phyloP scores from a whole-genome alignment of 2,329 filamentous ascomycete genomes.

The Ascochyta rabiei region DNA sequence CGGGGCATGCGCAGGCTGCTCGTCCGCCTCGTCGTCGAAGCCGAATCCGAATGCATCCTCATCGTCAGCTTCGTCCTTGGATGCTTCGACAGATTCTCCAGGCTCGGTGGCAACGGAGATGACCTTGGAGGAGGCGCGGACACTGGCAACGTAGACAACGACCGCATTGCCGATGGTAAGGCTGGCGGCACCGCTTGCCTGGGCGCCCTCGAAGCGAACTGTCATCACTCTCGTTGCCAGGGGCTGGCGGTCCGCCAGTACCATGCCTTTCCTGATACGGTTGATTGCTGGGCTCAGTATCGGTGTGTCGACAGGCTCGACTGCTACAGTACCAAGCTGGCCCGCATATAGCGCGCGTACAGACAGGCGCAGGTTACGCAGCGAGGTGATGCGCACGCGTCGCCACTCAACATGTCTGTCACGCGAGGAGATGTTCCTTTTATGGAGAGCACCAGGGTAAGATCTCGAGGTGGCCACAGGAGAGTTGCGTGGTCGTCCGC shows the following conservation, averaged over 20 bases:
- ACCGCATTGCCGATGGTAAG: slow-evolving; percentile 72
- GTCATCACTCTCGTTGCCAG: slow-evolving; percentile 58
- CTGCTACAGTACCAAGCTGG: slow-evolving; percentile 87
- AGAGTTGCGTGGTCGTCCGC: slow-evolving; percentile 29
- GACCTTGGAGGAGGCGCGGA: slow-evolving; percentile 80
- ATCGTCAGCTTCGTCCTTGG: slow-evolving; percentile 19
- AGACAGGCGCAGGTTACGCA: slow-evolving; percentile 84
- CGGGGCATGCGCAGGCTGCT: background rate
- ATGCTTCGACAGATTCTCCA: slow-evolving; percentile 4
- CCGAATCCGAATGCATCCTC: slow-evolving; percentile 63
- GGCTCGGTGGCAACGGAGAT: slow-evolving; percentile 53
- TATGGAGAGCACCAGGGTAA: slow-evolving; percentile 54
- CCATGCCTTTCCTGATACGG: slow-evolving; percentile 77
- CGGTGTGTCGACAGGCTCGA: slow-evolving; percentile 57
- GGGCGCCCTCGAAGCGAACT: slow-evolving; percentile 67
- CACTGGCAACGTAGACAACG: slow-evolving; percentile 86
- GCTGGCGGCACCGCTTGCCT: slow-evolving; percentile 63
- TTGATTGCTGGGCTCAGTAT: slow-evolving; percentile 40
- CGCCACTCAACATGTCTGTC: slow-evolving; percentile 68
- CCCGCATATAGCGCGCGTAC: slow-evolving; percentile 76
- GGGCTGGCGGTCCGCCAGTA: slow-evolving; percentile 68
- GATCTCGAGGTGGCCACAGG: slow-evolving; percentile 53
- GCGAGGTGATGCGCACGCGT: slow-evolving; percentile 78
- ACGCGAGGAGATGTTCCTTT: slow-evolving; percentile 18
- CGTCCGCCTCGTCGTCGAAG: slow-evolving; percentile 50